These are phyloP conservation scores for Boletus huronensis DNA, from an alignment of 768 basidiomycete genomes.

Conservation along the genomic window DNA sequence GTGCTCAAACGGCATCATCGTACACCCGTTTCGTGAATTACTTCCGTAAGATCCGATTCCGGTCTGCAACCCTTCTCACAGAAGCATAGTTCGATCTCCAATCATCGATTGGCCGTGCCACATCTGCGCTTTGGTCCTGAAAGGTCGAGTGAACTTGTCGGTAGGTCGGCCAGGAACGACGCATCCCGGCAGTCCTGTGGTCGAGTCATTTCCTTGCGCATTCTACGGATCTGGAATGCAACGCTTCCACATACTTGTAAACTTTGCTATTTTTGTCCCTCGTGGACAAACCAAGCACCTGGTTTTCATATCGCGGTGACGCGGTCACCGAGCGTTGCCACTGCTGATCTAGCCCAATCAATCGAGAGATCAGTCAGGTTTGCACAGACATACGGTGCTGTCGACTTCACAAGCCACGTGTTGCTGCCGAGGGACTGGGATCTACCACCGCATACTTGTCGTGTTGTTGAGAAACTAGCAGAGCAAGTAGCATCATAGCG, in stretches of 20 bases:
- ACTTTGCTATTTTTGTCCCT: conserved; percentile 14
- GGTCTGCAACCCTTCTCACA: conserved; percentile 18
- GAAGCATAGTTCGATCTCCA: conserved; percentile 17
- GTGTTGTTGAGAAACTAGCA: conserved; percentile 11
- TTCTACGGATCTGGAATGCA: conserved; percentile 4
- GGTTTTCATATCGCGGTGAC: conserved; percentile 1
- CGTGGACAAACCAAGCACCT: conserved; percentile 6
- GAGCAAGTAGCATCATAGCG: background rate
- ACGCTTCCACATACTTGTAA: conserved; percentile 1
- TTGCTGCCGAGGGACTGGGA: conserved; percentile 4
- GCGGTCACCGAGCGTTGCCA: conserved; percentile 15
- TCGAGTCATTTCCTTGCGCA: conserved; percentile 14
- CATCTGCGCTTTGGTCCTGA: conserved; percentile 19
- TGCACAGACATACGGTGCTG: conserved; percentile 14
- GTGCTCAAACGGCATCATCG: conserved; percentile 30
- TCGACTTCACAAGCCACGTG: conserved; percentile 17
- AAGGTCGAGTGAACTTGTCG: conserved; percentile 15
- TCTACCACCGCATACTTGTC: conserved; percentile 13
- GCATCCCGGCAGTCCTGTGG: conserved; percentile 7
- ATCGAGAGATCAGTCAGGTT: conserved; percentile 11
- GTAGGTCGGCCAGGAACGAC: conserved; percentile 25
- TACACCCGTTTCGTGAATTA: conserved; percentile 20
- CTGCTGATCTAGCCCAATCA: conserved; percentile 18
- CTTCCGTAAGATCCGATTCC: conserved; percentile 21
- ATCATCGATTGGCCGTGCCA: conserved; percentile 22